Evolutionary conservation across 345 rosid species (phyloP), one percentile per base, ranked within the genome.

Genomic region (Clarkia xantiana): DNA sequence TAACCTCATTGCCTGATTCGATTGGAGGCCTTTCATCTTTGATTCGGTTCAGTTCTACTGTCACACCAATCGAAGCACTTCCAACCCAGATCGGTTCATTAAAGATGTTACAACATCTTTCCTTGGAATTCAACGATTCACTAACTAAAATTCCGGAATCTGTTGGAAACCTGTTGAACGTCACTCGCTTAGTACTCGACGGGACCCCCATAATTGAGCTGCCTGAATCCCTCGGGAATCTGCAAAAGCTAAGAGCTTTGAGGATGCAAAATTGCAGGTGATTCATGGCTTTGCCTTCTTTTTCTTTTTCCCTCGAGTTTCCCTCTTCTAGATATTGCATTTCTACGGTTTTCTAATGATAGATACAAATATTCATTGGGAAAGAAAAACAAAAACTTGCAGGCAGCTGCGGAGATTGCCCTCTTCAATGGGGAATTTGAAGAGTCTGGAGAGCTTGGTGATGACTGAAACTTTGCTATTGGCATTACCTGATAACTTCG

Each of bases 191-290:
- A 47, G 14, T 48, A 42, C 44, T 78, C 47, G 49, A 6, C 11
- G 23, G 56, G 10, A 34, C 58, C 52, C 51, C 42, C 19, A 65
- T 78, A 16, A 68, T 41, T 0, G 64, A 71, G 56, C 58, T 78
- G 60, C 84, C 84, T 1, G 76, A 70, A 48, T 72, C 81, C 38
- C 11, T 72, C 20, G 81, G 79, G 45, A 54, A 23, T 62, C 53
- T 78, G 56, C 75, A 78, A 70, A 72, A 56, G 52, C 76, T 75
- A 43, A 45, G 16, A 14, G 36, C 3, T 10, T 52, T 78, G 52
- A 68, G 39, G 39, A 25, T 78, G 36, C 36, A 29, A 29, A 29
- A 29, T 29, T 29, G 36, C 36, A 29, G 36, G 36, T 29, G 36
- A 29, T 29, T 29, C 36, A 29, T 29, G 36, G 36, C 36, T 29